Evolutionary conservation across 176 grass and related monocot species (phyloP), one percentile per base, ranked within the genome.

Genomic region (Lolium multiflorum): DNA sequence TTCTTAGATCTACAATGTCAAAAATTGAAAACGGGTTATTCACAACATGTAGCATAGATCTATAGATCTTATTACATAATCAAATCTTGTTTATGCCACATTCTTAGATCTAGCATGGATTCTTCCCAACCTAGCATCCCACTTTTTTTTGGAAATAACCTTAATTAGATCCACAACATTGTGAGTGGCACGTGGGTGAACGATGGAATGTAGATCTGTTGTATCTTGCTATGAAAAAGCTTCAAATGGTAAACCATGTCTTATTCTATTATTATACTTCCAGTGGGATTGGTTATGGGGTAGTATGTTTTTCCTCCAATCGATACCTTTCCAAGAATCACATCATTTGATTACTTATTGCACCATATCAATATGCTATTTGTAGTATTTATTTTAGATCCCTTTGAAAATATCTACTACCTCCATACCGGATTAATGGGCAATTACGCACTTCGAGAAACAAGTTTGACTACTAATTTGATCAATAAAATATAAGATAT

Each of bases 181-280:
- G 16, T 41, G 38, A 4, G 18, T 71, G 13, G 7, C 3, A 71
- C 17, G 9, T 11, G 17, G 3, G 3, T 16, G 8, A 3, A 67
- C 28, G 31, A 70, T 11, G 4, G 46, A 71, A 37, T 0, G 20
- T 72, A 20, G 69, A 72, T 72, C 1, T n/a, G 0, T 72, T 7
- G 41, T 44, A 72, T 46, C 20, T 72, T 47, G 20, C 2, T 72
- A n/a, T 47, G 95, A 86, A 63, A 4, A 89, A 26, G 60, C 91
- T 86, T 63, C 4, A 63, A 63, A 13, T 26, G 3, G 61, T 28
- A 28, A 28, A 64, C 28, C 12, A 15, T 13, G 12, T 65, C 4
- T 14, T 65, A 15, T 65, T 64, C 0, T 3, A 15, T 2, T 62
- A 62, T 25, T 12, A 22, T 21, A 12, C 59, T 7, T 62, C 22